Evolutionary conservation across 106 monocot genomes (phyloP).

Genomic region (Narthecium ossifragum): DNA sequence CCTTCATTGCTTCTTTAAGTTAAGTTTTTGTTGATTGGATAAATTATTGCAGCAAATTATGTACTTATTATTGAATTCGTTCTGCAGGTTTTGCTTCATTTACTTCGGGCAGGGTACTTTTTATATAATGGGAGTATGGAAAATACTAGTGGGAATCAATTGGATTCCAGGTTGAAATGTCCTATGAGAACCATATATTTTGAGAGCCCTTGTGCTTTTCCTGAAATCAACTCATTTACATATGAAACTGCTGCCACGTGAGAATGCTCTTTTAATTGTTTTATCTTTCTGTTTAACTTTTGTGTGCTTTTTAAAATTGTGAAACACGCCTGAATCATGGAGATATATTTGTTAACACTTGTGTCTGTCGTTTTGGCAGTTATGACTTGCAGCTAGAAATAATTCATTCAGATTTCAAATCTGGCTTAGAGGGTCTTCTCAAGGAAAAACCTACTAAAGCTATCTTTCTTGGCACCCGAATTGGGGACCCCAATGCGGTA

Average conservation of each 20-base stretch:
- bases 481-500: conserved; percentile 99
- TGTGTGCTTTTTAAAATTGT: neutral
- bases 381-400: conserved; percentile 88
- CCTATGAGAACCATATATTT: conserved; percentile 92
- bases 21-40: neutral
- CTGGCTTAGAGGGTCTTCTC: conserved; percentile 72
- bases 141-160: conserved; percentile 17
- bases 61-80: neutral
- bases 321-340: neutral
- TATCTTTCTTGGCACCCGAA: conserved; percentile 97
- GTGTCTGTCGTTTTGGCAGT: conserved; percentile 24
- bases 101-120: conserved; percentile 82
- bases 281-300: neutral
- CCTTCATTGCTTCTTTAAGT: no score
- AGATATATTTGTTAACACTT: neutral
- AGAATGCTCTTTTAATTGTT: conserved; percentile 16
- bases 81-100: conserved; percentile 86
- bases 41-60: neutral
- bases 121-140: conserved; percentile 39
- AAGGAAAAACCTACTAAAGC: conserved; percentile 83
- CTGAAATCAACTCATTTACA: conserved; percentile 95
- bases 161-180: conserved; percentile 28
- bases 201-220: conserved; percentile 78
- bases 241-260: conserved; percentile 71
- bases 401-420: conserved; percentile 83